Conservation (phyloP, 1,139 yeast species). For the Pichia sp. region DNA sequence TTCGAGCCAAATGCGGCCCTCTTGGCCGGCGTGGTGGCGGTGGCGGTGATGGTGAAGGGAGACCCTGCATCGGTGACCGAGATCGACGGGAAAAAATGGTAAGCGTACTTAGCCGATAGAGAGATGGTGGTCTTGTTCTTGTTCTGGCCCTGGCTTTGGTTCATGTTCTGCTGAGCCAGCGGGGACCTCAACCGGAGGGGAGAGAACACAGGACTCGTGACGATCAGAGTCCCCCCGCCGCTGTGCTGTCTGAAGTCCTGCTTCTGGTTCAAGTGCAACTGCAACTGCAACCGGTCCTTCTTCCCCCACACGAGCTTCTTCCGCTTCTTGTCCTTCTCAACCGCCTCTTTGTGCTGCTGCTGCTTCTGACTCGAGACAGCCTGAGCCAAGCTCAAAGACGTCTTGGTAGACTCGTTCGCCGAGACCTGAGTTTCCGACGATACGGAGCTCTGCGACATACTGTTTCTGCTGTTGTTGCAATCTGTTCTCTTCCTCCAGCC, state of each 20-base stretch:
- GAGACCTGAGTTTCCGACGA: neutral
- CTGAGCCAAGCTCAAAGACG: neutral
- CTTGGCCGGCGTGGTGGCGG: no score
- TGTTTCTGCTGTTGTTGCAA: neutral
- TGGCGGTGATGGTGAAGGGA: conserved; percentile 3
- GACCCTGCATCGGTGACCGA: neutral
- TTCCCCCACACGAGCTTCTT: conserved; percentile 12
- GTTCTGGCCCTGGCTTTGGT: neutral
- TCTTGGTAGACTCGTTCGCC: neutral
- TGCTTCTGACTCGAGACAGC: neutral
- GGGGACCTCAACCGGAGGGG: conserved; percentile 8
- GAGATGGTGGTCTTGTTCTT: neutral
- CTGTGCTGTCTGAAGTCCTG: neutral
- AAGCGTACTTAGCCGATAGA: conserved; percentile 5
- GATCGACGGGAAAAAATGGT: conserved; percentile 3
- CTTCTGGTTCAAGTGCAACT: conserved; percentile 1
- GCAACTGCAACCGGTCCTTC: conserved; percentile 8
- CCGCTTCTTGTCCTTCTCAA: neutral
- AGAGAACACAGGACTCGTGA: conserved; percentile 5
- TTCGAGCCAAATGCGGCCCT: neutral
- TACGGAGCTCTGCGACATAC: neutral
- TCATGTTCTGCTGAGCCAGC: neutral
- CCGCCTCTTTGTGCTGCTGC: neutral
- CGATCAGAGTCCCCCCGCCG: neutral
- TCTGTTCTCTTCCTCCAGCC: neutral